Evolutionary conservation across 192 early-diverging fungal species (phyloP), one percentile per base, ranked within the genome.

Genomic region (Coemansia sp.): DNA sequence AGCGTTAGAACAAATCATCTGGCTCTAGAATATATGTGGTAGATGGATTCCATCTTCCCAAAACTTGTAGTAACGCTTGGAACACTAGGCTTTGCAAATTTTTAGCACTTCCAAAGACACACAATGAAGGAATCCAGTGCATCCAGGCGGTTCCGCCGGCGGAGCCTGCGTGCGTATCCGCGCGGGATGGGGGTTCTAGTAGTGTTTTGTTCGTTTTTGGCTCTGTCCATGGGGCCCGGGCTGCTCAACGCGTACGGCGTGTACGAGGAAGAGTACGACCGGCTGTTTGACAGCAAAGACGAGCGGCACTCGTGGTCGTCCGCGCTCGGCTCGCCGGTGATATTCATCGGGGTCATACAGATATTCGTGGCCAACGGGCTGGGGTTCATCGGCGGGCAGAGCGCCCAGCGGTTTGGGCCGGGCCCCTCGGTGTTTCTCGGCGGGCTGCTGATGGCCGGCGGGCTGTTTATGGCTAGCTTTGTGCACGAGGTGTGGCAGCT

Each of bases 401-500:
- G 41, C 5, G 67, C 66, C 3, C 73, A 66, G 39, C 41, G 67
- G 29, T 61, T 76, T 5, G 73, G 73, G 19, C 73, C 73, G 3
- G 73, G 73, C 0, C 73, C 73, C 9, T 51, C 66, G 11, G 73
- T 76, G 2, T 74, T 79, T 55, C 28, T 25, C 3, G 76, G 76
- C 17, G 70, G 70, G 0, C 39, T 81, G 36, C 30, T 79, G 34
- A 50, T 80, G 66, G 65, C 79, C 25, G 15, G 82, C 0, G 85
- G 85, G 1, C 53, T 87, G n/a, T 52, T 86, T 23, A 35, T 79
- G 0, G 81, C 84, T 10, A 81, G 79, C 32, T 87, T 82, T 50
- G 57, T 82, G 1, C 81, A 64, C 0, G 43, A 82, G 17, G 35
- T 86, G 0, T 89, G 87, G 87, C 82, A 86, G 17, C 42, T 89